Evolutionary conservation across 176 grass and related monocot genomes (phyloP), one percentile per base, ranked within the genome.

Genomic region (Paspalum notatum): DNA sequence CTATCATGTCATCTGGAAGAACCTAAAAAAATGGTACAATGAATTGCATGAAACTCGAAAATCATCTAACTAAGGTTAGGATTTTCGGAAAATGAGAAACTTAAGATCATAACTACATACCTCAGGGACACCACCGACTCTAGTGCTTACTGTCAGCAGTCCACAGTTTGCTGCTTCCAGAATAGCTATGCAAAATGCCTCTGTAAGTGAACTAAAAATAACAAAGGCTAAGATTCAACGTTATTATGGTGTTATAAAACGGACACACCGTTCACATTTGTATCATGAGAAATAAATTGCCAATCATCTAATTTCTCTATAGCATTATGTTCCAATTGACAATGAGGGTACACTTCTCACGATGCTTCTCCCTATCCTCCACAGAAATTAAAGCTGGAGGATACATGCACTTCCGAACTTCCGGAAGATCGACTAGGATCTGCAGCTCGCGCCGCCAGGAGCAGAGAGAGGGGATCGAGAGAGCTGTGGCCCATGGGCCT

Each of bases 171-270:
- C 95, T 71, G 95, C 92, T 88, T 98, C 95, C 75, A 98, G 63
- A 91, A 98, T 98, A 57, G 95, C 95, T 89, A 98, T 98, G 70
- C 92, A 98, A 85, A 98, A 98, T 76, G 95, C 95, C 84, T 98
- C 95, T 44, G 95, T 98, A 66, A 98, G 89, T 41, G 95, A 98
- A 89, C 91, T 98, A 87, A 78, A 77, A 90, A 84, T 75, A 53
- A n/a, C 6, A 75, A 80, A 69, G 37, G 8, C 32, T 5, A 68
- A 24, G 13, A 68, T 68, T 80, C 42, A 75, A 75, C 54, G 24
- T 60, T 75, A 50, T 73, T 74, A 50, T 6, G 51, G 15, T 67
- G 61, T 21, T 49, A 77, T 77, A 62, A 41, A 58, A n/a, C 24
- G 8, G 13, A 12, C 48, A 46, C 9, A 86, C 51, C 40, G 38